These are phyloP conservation scores for Funneliformis caledonium DNA, from an alignment of 371 early-diverging fungal genomes.

Conservation along the genomic window DNA sequence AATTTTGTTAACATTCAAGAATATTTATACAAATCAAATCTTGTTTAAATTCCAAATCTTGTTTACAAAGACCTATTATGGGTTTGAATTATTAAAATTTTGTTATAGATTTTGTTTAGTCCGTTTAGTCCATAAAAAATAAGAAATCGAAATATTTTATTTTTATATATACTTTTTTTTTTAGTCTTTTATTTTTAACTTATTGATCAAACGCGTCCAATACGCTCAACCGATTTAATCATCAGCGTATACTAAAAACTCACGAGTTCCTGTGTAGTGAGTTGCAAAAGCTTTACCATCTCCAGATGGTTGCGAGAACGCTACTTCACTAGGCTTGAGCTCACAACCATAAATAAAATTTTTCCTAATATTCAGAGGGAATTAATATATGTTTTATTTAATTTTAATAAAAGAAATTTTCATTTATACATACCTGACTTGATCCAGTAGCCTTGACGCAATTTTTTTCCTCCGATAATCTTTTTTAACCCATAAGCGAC, in stretches of 20 bases:
- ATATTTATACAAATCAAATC: conserved; percentile 89
- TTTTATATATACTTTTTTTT: too few species aligned
- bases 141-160: too few species aligned
- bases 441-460: conserved; percentile 54
- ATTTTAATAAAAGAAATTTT: neutral
- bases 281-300: conserved; percentile 53
- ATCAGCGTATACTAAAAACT: conserved; percentile 53
- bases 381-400: neutral
- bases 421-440: conserved; percentile 44
- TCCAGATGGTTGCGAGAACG: conserved; percentile 64
- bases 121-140: too few species aligned
- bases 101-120: neutral
- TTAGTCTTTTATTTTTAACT: neutral
- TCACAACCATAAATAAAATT: conserved; percentile 53
- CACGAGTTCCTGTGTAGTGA: conserved; percentile 46
- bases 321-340: conserved; percentile 49
- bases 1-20: conserved; percentile 82
- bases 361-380: conserved; percentile 8
- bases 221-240: neutral
- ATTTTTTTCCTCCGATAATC: conserved; percentile 52
- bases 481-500: conserved; percentile 62
- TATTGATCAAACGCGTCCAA: neutral
- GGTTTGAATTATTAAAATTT: too few species aligned
- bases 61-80: neutral
- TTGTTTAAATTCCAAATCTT: conserved; percentile 45